Evolutionary conservation across 2,329 filamentous ascomycete species (phyloP).

Genomic region (Pyrenophora teres): DNA sequence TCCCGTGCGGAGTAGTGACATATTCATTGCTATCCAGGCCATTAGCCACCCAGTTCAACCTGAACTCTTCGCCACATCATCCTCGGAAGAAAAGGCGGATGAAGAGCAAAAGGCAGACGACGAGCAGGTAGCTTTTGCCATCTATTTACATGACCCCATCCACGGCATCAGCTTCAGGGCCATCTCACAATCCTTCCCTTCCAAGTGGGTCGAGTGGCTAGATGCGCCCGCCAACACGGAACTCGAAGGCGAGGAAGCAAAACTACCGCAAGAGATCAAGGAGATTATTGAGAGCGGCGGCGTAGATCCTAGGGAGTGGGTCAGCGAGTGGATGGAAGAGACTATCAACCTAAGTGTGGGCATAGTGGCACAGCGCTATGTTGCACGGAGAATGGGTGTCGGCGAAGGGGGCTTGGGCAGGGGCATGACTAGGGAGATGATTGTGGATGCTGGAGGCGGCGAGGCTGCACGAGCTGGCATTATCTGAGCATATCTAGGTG

Average conservation of each 20-base stretch:
- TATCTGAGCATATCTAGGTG: constrained; percentile 23
- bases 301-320: constrained; percentile 95
- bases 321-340: constrained; percentile 96
- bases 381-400: constrained; percentile 93
- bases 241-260: constrained; percentile 52
- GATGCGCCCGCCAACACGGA: constrained; percentile 60
- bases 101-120: constrained; percentile 63
- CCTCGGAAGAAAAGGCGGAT: constrained; percentile 60
- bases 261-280: constrained; percentile 80
- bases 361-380: constrained; percentile 90
- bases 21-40: constrained; percentile 95
- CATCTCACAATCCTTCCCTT: constrained; percentile 80
- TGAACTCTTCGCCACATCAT: constrained; percentile 67
- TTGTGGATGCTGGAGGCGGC: constrained; percentile 62
- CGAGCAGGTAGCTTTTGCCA: constrained; percentile 71
- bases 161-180: constrained; percentile 87
- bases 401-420: constrained; percentile 73
- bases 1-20: constrained; percentile 87
- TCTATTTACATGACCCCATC: constrained; percentile 84
- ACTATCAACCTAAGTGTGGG: constrained; percentile 76
- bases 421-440: constrained; percentile 60
- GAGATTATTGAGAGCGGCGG: constrained; percentile 76
- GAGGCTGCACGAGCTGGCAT: constrained; percentile 63
- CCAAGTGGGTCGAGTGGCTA: constrained; percentile 88
- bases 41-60: constrained; percentile 68